Evolutionary conservation across 2,329 filamentous ascomycete species (phyloP).

Genomic region (Alternaria angustiovoidea): DNA sequence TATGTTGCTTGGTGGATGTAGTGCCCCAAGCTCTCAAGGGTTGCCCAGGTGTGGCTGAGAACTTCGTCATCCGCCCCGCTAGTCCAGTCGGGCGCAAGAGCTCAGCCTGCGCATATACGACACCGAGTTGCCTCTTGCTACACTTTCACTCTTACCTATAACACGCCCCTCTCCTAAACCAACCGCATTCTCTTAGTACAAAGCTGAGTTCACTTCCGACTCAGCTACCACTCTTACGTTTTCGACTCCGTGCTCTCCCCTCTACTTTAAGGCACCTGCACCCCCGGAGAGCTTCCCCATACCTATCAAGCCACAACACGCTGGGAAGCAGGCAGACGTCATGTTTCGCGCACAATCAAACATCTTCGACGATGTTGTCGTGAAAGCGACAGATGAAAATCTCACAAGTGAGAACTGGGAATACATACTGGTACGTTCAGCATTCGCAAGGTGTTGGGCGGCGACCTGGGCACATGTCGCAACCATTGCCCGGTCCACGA

Average conservation of each 20-base stretch:
- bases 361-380: conserved; percentile 74
- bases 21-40: background rate
- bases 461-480: conserved; percentile 4
- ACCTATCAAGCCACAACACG: background rate
- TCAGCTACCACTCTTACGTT: background rate
- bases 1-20: background rate
- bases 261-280: conserved; percentile 11
- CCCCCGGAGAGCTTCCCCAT: conserved; percentile 9
- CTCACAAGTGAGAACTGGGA: conserved; percentile 85
- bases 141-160: conserved; percentile 11
- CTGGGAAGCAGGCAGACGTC: conserved; percentile 26
- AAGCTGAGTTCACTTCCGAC: background rate
- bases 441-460: background rate
- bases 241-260: background rate
- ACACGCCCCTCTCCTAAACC: background rate
- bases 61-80: conserved; percentile 29
- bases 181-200: background rate
- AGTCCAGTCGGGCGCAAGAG: conserved; percentile 12
- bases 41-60: conserved; percentile 21
- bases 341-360: conserved; percentile 67
- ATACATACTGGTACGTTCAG: conserved; percentile 65
- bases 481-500: background rate
- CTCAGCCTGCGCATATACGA: conserved; percentile 34
- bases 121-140: conserved; percentile 9
- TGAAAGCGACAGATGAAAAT: conserved; percentile 95